phyloP scores from a whole-genome alignment of 1,139 yeast genomes.

The Kodamaea suecica region DNA sequence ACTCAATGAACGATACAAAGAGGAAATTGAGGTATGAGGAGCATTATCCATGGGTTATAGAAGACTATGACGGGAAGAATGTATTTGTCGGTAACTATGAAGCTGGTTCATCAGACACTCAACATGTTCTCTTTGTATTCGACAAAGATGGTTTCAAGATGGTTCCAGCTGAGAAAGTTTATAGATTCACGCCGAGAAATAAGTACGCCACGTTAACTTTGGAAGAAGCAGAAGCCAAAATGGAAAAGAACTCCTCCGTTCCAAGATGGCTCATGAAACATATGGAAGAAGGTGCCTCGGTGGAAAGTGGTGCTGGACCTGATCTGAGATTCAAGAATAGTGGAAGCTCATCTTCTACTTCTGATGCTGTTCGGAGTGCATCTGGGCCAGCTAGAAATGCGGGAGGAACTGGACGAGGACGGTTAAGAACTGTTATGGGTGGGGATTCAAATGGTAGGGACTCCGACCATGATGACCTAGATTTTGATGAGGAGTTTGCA shows the following conservation, averaged over 20 bases:
- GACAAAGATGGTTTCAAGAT: slow-evolving; percentile 87
- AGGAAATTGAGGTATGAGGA: slow-evolving; percentile 88
- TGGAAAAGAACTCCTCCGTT: slow-evolving; percentile 76
- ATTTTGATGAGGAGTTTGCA: slow-evolving; percentile 94
- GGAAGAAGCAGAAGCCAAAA: slow-evolving; percentile 94
- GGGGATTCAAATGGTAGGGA: slow-evolving; percentile 52
- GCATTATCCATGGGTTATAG: slow-evolving; percentile 96
- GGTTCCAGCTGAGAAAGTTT: slow-evolving; percentile 94
- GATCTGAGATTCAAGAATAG: slow-evolving; percentile 47
- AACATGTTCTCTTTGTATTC: slow-evolving; percentile 77
- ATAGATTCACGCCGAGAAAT: slow-evolving; percentile 89
- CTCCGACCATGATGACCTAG: slow-evolving; percentile 88
- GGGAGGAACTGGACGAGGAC: slow-evolving; percentile 17
- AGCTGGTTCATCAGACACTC: slow-evolving; percentile 84
- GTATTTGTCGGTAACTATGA: slow-evolving; percentile 96
- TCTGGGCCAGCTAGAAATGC: neutral
- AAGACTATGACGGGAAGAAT: slow-evolving; percentile 90
- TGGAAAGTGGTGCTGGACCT: slow-evolving; percentile 34
- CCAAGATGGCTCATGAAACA: slow-evolving; percentile 98
- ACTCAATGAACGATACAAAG: slow-evolving; percentile 75
- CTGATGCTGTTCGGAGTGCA: slow-evolving; percentile 15
- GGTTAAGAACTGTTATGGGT: slow-evolving; percentile 60
- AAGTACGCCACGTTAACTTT: slow-evolving; percentile 89
- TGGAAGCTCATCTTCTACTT: slow-evolving; percentile 9
- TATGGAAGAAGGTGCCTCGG: slow-evolving; percentile 59